Evolutionary conservation across 495 filamentous ascomycete genomes (phyloP), one percentile per base, ranked within the genome.

Genomic region (Copromyces sp.): DNA sequence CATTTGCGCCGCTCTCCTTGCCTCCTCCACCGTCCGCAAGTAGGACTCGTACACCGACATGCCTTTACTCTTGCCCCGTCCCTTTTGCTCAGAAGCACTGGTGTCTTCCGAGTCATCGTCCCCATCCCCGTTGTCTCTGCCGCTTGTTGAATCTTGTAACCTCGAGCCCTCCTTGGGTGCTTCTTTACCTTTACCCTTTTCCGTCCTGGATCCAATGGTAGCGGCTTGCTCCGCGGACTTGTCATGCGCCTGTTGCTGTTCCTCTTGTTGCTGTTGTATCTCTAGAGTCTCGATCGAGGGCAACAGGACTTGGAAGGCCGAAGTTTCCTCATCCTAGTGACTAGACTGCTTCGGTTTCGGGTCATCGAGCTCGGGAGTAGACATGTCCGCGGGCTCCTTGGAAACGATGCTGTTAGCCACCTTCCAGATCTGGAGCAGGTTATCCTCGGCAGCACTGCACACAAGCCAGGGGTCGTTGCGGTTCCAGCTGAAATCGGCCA

Each of bases 401-500:
- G 91, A 91, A 40, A 97, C 92, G 80, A 97, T 95, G 2, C 93
- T 88, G 79, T 94, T 90, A 1, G 94, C 90, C n/a, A 96, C 92
- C 80, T 94, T 94, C 95, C 96, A 98, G 74, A 97, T 91, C 81
- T 98, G 94, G 45, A 99, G 87, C 72, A 98, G 85, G 75, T 99
- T 99, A 83, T 99, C 96, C 78, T 99, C 96, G 2, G 95, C 95
- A 12, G 95, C 94, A 68, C 92, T 95, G 77, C 92, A 93, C 71
- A 98, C 90, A 39, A 97, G 88, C 96, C 96, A 99, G 14, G 94
- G 94, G 77, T 97, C 92, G 77, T 94, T 97, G 73, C 90, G 87
- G 79, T 98, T 99, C 94, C 95, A 99, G 84, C 90, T 94, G 76
- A 99, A 98, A 81, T 99, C 96, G 11, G 92, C 92, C 47, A 99